Conservation (phyloP, 2,329 filamentous ascomycete genomes). For the Trichoderma atrobrunneum region DNA sequence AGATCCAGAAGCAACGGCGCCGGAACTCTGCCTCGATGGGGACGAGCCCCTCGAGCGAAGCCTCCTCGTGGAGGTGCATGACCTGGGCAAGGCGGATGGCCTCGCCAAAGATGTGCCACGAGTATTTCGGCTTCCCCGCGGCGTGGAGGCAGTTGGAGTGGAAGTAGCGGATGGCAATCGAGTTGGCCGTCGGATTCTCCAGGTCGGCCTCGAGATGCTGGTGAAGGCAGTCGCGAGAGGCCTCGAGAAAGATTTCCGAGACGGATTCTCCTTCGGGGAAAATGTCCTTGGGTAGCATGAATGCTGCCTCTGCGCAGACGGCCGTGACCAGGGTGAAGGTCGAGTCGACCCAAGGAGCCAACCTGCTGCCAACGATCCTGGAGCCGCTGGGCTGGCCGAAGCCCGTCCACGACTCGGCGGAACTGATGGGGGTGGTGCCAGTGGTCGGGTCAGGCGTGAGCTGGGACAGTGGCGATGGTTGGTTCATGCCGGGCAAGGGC, state of each 20-base stretch:
- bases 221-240: conserved; percentile 38
- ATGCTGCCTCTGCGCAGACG: conserved; percentile 42
- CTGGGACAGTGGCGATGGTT: conserved; percentile 16
- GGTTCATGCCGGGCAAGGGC: conserved; percentile 14
- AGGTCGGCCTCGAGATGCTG: conserved; percentile 42
- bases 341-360: conserved; percentile 36
- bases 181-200: conserved; percentile 41
- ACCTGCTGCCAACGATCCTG: conserved; percentile 12
- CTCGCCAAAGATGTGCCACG: conserved; percentile 46
- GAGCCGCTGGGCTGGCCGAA: conserved; percentile 11
- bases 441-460: conserved; percentile 16
- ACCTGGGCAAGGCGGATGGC: conserved; percentile 41
- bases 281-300: conserved; percentile 38
- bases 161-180: conserved; percentile 43
- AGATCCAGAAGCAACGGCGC: conserved; percentile 38
- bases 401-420: conserved; percentile 14
- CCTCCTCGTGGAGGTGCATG: conserved; percentile 43
- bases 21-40: conserved; percentile 40
- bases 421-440: conserved; percentile 18
- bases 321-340: conserved; percentile 43
- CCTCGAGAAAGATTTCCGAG: conserved; percentile 38
- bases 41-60: conserved; percentile 34
- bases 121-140: conserved; percentile 41
- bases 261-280: conserved; percentile 39
- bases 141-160: conserved; percentile 46